Evolutionary conservation across 805 yeast genomes (phyloP), one percentile per base, ranked within the genome.

Genomic region (Nakazawaea ambrosiae): DNA sequence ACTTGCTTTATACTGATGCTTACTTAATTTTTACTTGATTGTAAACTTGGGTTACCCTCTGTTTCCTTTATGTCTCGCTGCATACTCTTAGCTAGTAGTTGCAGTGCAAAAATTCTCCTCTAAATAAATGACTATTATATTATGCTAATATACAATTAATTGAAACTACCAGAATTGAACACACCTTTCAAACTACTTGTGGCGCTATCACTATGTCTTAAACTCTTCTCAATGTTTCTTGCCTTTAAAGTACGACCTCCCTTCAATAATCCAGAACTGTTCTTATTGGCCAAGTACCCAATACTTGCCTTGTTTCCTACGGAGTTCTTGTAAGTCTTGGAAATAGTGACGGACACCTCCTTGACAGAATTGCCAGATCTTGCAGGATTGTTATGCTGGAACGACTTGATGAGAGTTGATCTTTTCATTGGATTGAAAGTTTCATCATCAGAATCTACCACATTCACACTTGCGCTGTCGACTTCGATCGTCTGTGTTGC

Each of bases 301-400:
- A 82, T 70, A 7, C 82, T 73, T 1, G 82, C 74, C 43, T 66
- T 71, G 4, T 73, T 60, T 6, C 80, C 73, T 2, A 75, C 65
- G 1, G 75, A 79, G 9, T 69, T 66, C 51, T 67, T 76, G 48
- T 74, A 73, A 20, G 70, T 65, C 24, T 70, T 71, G 31, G 75
- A 65, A 4, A 75, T 55, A 1, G 73, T 74, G 15, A 79, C 82
- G 18, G 58, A 63, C 18, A 67, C 69, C 26, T 63, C 70, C 39
- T 63, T 62, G 39, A 58, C 65, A 24, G 58, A 61, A 11, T 57
- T 61, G 32, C 58, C 63, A n/a, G 57, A 55, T 25, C 58, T 65
- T 4, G 19, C 5, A 5, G 30, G 27, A 3, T 51, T 51, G 37
- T 50, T 54, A 2, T 68, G 55, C 34, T 61, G 61, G 55, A 73